phyloP scores from a whole-genome alignment of 345 rosid species.

The Eucalyptus melliodora region DNA sequence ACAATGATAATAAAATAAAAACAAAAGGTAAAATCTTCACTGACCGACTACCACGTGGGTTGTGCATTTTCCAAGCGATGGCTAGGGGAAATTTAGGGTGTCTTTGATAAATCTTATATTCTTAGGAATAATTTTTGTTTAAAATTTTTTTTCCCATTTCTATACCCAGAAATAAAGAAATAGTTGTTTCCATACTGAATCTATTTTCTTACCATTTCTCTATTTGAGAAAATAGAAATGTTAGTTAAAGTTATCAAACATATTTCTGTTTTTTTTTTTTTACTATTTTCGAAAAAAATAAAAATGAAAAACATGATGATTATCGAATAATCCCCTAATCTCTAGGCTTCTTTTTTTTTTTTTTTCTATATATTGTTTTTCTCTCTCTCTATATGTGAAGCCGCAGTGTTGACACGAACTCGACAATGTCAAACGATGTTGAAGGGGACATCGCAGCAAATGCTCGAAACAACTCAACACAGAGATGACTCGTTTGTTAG shows the following conservation, averaged over 20 bases:
- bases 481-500: not conserved
- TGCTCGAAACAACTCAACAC: not conserved
- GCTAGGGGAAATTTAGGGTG: not conserved
- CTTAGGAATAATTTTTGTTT: too few relatives aligned
- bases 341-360: too few relatives aligned
- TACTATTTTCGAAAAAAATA: too few relatives aligned
- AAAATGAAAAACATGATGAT: too few relatives aligned
- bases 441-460: not conserved
- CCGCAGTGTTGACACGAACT: not conserved
- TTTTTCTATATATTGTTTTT: not conserved
- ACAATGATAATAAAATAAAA: too few relatives aligned
- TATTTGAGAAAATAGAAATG: too few relatives aligned
- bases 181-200: too few relatives aligned
- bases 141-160: accelerated
- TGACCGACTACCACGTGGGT: not conserved
- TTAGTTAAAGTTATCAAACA: accelerated
- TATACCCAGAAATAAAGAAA: too few relatives aligned
- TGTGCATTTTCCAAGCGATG: not conserved
- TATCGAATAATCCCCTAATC: not conserved
- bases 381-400: not conserved
- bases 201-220: too few relatives aligned
- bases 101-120: too few relatives aligned
- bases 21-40: not conserved
- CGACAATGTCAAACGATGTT: not conserved
- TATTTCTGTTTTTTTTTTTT: too few relatives aligned